Evolutionary conservation across 2,329 filamentous ascomycete genomes (phyloP), one percentile per base, ranked within the genome.

Genomic region (Paramyrothecium sp.): DNA sequence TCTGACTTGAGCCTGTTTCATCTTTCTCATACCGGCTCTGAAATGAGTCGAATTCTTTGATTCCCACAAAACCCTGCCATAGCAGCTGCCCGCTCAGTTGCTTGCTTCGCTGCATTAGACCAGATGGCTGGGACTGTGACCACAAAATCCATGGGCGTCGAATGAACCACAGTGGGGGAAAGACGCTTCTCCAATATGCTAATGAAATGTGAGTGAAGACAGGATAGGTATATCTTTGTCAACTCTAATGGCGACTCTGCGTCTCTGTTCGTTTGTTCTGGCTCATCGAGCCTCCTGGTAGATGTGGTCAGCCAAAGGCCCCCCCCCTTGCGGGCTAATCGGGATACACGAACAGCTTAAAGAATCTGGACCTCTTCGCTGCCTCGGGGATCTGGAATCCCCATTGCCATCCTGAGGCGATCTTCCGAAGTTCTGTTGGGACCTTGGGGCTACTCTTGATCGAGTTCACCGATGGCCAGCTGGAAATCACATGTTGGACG

Each of bases 51-150:
- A 10, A 81, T 78, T 7, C 73, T 70, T 21, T 77, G 71, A 17
- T 70, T 72, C 41, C 75, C 70, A 56, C 72, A 74, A 52, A 75
- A 75, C 7, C 73, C 73, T 12, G 73, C 73, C 63, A 73, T 70
- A 23, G 72, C 71, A 23, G 73, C 73, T 1, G 73, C 73, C 30
- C 71, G 63, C 57, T 75, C 72, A 11, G 81, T 85, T 38, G 76
- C 76, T 47, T 81, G 73, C 54, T 82, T 84, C 30, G 82, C 81
- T 5, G 72, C 71, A 49, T 84, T 81, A 41, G 78, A 81, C 83
- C 83, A 86, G 8, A 86, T 81, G 5, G 83, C 82, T 0, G 83
- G 83, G 1, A 86, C 82, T 0, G 83, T 84, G 20, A 86, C 69
- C 49, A 85, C 76, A 56, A 83, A 84, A 55, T 85, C 76, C 59